Conservation (phyloP, 305 asterid genomes). For the Caryopteris hybrid region DNA sequence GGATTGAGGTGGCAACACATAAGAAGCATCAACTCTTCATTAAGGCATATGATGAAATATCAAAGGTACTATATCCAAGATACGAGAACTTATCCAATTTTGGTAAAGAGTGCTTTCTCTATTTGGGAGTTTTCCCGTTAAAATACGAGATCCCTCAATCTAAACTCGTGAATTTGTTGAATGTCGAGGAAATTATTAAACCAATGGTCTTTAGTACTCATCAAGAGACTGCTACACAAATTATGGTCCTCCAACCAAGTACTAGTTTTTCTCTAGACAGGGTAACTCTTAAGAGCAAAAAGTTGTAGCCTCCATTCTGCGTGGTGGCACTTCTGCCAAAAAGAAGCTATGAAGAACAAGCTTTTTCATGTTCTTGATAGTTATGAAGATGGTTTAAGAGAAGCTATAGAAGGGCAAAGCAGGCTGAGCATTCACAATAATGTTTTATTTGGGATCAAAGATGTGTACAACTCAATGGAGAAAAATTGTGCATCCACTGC, state of each 20-base stretch:
- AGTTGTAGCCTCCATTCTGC: not conserved
- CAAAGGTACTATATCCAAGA: no score
- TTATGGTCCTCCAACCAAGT: not conserved
- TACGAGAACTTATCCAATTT: no score
- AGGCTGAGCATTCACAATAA: constrained; percentile 1
- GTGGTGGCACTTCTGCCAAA: constrained; percentile 8
- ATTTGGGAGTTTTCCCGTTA: no score
- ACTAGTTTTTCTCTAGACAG: no score
- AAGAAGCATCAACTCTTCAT: not conserved
- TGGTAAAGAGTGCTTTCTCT: no score
- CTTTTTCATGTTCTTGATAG: not conserved
- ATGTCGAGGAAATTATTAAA: no score
- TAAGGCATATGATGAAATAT: no score
- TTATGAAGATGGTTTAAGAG: not conserved
- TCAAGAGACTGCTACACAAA: not conserved
- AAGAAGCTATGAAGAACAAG: not conserved
- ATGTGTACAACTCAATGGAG: not conserved
- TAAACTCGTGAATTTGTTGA: no score
- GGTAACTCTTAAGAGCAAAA: not conserved
- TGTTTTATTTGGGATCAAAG: not conserved
- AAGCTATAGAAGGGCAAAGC: not conserved
- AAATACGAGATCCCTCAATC: no score
- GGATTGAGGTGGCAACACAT: not conserved
- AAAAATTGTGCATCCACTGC: not conserved
- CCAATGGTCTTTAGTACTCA: not conserved